phyloP scores from a whole-genome alignment of 1,139 yeast species.

The Taphrina wiesneri region DNA sequence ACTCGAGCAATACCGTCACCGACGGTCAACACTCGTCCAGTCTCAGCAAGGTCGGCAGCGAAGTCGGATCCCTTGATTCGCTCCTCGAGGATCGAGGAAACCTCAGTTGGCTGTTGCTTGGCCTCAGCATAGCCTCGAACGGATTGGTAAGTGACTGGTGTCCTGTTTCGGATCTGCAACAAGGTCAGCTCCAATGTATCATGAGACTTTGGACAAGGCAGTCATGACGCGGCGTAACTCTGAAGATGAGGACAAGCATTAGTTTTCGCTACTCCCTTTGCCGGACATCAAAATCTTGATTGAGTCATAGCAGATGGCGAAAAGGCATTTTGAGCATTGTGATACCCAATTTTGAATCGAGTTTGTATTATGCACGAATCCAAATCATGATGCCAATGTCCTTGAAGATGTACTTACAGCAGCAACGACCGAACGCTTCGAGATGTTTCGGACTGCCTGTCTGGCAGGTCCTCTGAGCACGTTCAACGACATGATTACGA shows the following conservation, averaged over 20 bases:
- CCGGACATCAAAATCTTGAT: not conserved
- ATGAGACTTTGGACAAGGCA: not conserved
- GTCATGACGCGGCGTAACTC: constrained; percentile 4
- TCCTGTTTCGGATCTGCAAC: constrained; percentile 30
- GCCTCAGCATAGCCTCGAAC: constrained; percentile 58
- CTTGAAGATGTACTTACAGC: constrained; percentile 22
- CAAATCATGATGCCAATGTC: not conserved
- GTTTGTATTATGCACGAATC: not conserved
- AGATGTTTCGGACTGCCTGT: constrained; percentile 27
- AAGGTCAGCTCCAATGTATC: not conserved
- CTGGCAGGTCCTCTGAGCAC: constrained; percentile 33
- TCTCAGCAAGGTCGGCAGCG: constrained; percentile 97
- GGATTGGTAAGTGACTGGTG: constrained; percentile 26
- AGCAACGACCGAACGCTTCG: constrained; percentile 32
- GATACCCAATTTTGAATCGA: not conserved
- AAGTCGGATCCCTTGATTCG: constrained; percentile 99
- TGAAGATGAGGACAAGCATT: not conserved
- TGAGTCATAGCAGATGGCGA: not conserved
- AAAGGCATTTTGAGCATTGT: no score
- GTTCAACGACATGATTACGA: constrained; percentile 26
- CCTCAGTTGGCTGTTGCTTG: constrained; percentile 99
- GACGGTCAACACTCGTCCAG: constrained; percentile 98
- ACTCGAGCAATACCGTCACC: constrained; percentile 99
- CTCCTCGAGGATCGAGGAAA: constrained; percentile 97
- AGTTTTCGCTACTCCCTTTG: not conserved